Evolutionary conservation across 306 rosid species (phyloP), one percentile per base, ranked within the genome.

Genomic region (Castanospermum australe): DNA sequence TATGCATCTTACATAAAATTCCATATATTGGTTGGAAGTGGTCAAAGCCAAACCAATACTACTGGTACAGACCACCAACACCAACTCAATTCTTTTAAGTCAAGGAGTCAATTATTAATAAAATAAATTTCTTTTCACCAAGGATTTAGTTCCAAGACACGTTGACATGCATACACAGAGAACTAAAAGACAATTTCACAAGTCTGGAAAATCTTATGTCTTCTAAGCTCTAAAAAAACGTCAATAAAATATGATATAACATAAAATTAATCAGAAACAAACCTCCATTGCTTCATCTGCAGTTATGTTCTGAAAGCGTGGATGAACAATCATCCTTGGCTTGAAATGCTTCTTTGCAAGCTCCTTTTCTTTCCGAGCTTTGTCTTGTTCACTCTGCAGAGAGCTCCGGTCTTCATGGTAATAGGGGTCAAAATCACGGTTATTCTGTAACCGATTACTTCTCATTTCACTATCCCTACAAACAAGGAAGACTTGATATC

Each of bases 221-320:
- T n/a, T n/a, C n/a, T n/a, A n/a, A n/a, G 71, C 12, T 63, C 61
- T 4, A 54, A 67, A 8, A 54, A 55, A 74, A 42, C 55, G 28
- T 39, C 41, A 63, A 38, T 33, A 71, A 41, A 69, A 24, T 24
- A 64, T n/a, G 47, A 9, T 20, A 59, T 54, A 22, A 67, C 61
- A 61, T 22, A 44, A 32, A 77, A 61, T 21, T 17, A 50, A 70
- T 70, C 12, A 45, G 80, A 45, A 73, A 63, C 92, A 84, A 63
- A 96, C 99, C 98, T 93, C 89, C 92, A 89, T 89, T 67, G 98
- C 99, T 89, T 91, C 94, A 72, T 96, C 99, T 36, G 98, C 97
- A 20, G 99, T 91, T 39, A 93, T 88, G 85, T 96, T 96, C 85
- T 96, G 97, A 83, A 96, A 96, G 24, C 98, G 98, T 21, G 99